Conservation (phyloP, 495 filamentous ascomycete genomes). For the Neurospora sp. region DNA sequence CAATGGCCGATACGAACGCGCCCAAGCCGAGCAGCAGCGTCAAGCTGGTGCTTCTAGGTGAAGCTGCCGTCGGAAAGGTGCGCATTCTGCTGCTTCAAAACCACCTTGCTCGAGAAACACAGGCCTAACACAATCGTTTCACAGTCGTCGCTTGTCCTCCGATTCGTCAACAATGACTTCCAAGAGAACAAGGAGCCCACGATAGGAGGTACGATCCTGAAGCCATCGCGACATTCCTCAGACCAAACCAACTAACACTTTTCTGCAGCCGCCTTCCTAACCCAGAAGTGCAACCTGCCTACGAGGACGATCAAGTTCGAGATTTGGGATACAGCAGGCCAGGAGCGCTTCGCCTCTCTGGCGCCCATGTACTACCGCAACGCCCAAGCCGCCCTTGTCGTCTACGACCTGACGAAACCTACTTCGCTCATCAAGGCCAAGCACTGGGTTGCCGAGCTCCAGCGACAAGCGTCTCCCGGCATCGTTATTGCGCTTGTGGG, state of each 20-base stretch:
- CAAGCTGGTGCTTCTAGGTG: conserved; percentile 93
- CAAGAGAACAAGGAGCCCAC: conserved; percentile 99
- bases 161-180: conserved; percentile 99
- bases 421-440: conserved; percentile 92
- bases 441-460: conserved; percentile 97
- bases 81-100: conserved; percentile 1
- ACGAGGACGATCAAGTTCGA: conserved; percentile 98
- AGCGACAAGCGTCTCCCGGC: conserved; percentile 92
- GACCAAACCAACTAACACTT: not conserved
- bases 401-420: conserved; percentile 97
- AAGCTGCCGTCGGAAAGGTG: conserved; percentile 98
- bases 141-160: conserved; percentile 92
- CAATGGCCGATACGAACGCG: conserved; percentile 47
- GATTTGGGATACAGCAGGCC: conserved; percentile 98
- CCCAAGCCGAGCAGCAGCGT: conserved; percentile 98
- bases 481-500: conserved; percentile 97
- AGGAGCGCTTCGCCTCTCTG: conserved; percentile 93
- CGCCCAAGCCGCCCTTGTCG: conserved; percentile 94
- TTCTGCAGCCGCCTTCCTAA: conserved; percentile 80
- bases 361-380: conserved; percentile 99
- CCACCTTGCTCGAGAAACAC: not conserved
- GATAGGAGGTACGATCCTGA: conserved; percentile 70
- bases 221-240: not conserved
- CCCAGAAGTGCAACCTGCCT: conserved; percentile 95
- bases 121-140: conserved; percentile 12